Evolutionary conservation across 208 protist genomes (phyloP).

Genomic region (Zelonia costaricensis): DNA sequence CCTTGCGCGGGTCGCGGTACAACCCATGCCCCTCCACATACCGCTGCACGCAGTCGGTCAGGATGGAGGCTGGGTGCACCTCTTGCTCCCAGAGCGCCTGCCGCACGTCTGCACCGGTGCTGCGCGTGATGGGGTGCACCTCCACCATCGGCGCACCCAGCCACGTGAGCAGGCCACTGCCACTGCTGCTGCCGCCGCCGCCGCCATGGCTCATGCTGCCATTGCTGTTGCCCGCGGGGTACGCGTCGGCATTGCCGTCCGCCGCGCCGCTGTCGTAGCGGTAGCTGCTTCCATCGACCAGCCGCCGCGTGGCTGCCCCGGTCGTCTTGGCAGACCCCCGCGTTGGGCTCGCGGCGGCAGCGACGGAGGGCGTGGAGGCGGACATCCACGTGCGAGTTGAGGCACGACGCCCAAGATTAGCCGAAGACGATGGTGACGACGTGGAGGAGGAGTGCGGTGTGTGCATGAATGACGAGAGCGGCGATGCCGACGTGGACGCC

Average conservation of each 20-base stretch:
- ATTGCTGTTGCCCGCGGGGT: background rate
- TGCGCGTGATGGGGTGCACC: conserved; percentile 74
- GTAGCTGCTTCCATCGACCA: background rate
- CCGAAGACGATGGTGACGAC: too few relatives aligned
- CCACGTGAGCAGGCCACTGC: conserved; percentile 4
- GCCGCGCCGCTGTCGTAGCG: too few relatives aligned
- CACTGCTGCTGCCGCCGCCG: background rate
- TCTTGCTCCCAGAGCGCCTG: conserved; percentile 86
- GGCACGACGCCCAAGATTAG: too few relatives aligned
- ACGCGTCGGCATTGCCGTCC: too few relatives aligned
- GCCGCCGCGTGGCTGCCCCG: too few relatives aligned
- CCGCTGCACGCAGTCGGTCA: conserved; percentile 73
- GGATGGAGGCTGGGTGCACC: conserved; percentile 50
- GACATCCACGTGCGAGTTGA: too few relatives aligned
- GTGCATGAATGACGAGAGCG: too few relatives aligned
- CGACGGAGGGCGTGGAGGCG: too few relatives aligned
- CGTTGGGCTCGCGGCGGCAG: too few relatives aligned
- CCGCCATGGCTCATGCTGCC: background rate
- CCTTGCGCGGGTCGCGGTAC: conserved; percentile 81
- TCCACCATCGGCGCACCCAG: conserved; percentile 67
- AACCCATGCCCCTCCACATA: conserved; percentile 83
- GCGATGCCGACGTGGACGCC: too few relatives aligned
- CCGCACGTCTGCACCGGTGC: conserved; percentile 81
- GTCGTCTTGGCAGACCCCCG: too few relatives aligned
- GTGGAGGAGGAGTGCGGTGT: too few relatives aligned